Percentiles rank a stretch among this genome's conserved stretches.
Conservation (phyloP, 2,329 filamentous ascomycete species). For the Golovinomyces cichoracearum region DNA sequence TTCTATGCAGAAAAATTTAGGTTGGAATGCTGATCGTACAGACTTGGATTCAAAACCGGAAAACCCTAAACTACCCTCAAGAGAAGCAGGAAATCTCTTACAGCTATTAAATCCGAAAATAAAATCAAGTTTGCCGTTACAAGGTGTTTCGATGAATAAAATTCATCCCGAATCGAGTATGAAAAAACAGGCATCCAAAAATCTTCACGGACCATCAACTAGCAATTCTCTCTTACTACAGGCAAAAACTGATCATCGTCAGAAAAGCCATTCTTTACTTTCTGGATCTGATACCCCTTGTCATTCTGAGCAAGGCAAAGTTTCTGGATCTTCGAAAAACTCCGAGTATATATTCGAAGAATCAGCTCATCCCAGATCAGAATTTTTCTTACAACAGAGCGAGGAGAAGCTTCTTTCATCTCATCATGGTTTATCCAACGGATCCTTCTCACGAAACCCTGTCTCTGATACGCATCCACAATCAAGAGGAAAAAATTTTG, state of each 20-base stretch:
- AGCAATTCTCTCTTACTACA: too few species aligned
- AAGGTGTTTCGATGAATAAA: too few species aligned
- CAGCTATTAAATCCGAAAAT: too few species aligned
- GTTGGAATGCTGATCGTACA: conserved; percentile 6
- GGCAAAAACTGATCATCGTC: too few species aligned
- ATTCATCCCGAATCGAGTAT: too few species aligned
- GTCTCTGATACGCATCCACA: conserved; percentile 5
- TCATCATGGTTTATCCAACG: conserved; percentile 1
- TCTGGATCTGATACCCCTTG: background rate
- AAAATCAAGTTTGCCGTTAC: too few species aligned
- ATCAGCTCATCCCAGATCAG: conserved; percentile 21
- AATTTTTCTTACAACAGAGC: conserved; percentile 15
- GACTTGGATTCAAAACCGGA: too few species aligned
- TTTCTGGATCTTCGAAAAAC: background rate
- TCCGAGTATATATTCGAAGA: conserved; percentile 15
- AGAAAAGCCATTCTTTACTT: background rate
- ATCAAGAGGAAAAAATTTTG: conserved; percentile 13
- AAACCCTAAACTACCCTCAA: too few species aligned
- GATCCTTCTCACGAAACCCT: conserved; percentile 3
- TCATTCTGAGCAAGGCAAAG: background rate
- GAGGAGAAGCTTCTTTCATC: conserved; percentile 3
- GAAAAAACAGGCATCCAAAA: too few species aligned
- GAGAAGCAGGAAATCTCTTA: too few species aligned
- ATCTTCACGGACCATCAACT: too few species aligned
- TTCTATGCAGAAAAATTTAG: conserved; percentile 6